These are phyloP conservation scores for Martensiomyces pterosporus DNA, from an alignment of 192 early-diverging fungal species.

Conservation along the genomic window DNA sequence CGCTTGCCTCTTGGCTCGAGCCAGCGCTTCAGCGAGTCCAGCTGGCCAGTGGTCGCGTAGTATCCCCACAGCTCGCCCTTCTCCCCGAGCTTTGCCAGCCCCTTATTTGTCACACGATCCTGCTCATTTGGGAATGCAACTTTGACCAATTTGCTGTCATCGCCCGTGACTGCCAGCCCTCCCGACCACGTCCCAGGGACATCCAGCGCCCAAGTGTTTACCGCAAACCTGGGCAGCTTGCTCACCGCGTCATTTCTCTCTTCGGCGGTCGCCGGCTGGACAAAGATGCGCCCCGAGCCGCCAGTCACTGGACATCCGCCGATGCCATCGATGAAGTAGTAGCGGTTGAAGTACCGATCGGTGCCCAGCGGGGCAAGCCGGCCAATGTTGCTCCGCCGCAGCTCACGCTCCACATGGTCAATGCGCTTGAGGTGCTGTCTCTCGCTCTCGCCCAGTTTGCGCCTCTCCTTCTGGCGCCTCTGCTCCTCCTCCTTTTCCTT, in stretches of 20 bases:
- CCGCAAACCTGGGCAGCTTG: slow-evolving; percentile 15
- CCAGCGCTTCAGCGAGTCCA: slow-evolving; percentile 69
- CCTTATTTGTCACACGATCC: slow-evolving; percentile 17
- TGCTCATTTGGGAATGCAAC: slow-evolving; percentile 4
- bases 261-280: slow-evolving; percentile 48
- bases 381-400: slow-evolving; percentile 58
- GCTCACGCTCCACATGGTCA: slow-evolving; percentile 69
- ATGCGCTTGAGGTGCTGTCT: slow-evolving; percentile 18
- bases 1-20: slow-evolving; percentile 74
- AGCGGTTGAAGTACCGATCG: slow-evolving; percentile 83
- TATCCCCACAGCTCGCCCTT: slow-evolving; percentile 49
- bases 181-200: slow-evolving; percentile 41
- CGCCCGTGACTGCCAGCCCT: slow-evolving; percentile 16
- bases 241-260: slow-evolving; percentile 37
- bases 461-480: slow-evolving; percentile 41
- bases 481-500: slow-evolving; percentile 39
- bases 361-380: slow-evolving; percentile 70
- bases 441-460: slow-evolving; percentile 43
- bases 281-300: slow-evolving; percentile 59
- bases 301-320: slow-evolving; percentile 50
- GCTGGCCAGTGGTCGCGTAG: slow-evolving; percentile 50
- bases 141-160: slow-evolving; percentile 7
- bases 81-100: slow-evolving; percentile 3
- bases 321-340: slow-evolving; percentile 87
- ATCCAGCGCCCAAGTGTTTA: slow-evolving; percentile 36